Conservation (phyloP, 2,329 filamentous ascomycete species). For the Talaromyces sp. region DNA sequence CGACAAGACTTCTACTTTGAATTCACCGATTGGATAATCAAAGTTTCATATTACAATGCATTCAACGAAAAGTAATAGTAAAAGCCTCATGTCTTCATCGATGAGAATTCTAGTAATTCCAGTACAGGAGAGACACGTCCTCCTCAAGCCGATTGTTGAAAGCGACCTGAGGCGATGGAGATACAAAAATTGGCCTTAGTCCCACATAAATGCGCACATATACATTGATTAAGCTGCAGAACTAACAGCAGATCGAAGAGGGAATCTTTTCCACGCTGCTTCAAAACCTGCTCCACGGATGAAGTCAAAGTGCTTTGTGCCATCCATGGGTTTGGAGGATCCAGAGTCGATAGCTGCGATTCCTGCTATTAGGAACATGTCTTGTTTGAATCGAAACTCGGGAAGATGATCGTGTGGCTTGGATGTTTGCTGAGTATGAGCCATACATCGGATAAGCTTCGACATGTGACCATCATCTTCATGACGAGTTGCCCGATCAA, state of each 20-base stretch:
- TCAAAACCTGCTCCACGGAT: background rate
- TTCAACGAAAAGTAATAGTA: background rate
- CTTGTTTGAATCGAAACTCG: slow-evolving; percentile 6
- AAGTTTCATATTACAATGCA: background rate
- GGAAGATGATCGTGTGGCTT: slow-evolving; percentile 1
- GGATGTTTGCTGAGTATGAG: background rate
- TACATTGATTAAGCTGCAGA: background rate
- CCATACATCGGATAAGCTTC: slow-evolving; percentile 6
- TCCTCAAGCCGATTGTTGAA: background rate
- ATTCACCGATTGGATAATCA: background rate
- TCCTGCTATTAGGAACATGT: slow-evolving; percentile 6
- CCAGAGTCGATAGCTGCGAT: slow-evolving; percentile 8
- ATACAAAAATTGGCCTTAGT: background rate
- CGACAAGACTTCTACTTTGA: background rate
- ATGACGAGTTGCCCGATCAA: background rate
- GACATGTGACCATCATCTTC: slow-evolving; percentile 15
- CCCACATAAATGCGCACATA: background rate
- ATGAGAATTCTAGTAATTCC: background rate
- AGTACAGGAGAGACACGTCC: background rate
- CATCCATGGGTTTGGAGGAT: background rate
- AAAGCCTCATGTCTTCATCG: background rate
- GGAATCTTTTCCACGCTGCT: slow-evolving; percentile 2
- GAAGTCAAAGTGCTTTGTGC: slow-evolving; percentile 9
- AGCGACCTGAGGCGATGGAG: background rate
- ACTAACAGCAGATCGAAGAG: background rate